phyloP scores from a whole-genome alignment of 225 moss, liverwort and hornwort species.

The Ulota crispa region DNA sequence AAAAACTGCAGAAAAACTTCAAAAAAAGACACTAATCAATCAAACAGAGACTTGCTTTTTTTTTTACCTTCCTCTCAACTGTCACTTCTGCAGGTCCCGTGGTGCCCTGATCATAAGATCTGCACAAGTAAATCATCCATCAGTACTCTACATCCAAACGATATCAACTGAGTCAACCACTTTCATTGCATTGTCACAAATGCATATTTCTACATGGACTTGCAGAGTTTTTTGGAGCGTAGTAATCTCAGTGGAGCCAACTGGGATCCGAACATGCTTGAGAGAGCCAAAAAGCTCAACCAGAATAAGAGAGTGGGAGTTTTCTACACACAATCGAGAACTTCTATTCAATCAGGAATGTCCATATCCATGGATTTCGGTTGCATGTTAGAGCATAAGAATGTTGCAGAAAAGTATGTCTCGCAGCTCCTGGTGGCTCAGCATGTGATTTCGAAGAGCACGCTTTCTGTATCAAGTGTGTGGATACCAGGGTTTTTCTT shows the following conservation, averaged over 20 bases:
- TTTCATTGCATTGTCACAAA: background rate
- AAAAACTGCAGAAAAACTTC: too few relatives aligned
- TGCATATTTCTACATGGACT: background rate
- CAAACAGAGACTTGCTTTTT: background rate
- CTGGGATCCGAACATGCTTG: background rate
- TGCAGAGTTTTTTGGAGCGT: background rate
- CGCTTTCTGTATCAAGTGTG: too few relatives aligned
- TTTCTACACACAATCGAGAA: too few relatives aligned
- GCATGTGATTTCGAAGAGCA: background rate
- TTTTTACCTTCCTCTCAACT: constrained; percentile 48
- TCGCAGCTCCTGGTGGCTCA: background rate
- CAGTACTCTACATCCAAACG: background rate
- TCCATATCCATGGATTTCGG: too few relatives aligned
- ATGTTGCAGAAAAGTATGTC: too few relatives aligned
- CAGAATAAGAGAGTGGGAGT: background rate
- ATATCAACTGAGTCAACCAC: background rate
- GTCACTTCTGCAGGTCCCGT: constrained; percentile 60
- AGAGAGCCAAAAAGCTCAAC: background rate
- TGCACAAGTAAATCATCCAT: constrained; percentile 14
- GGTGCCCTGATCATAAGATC: constrained; percentile 24
- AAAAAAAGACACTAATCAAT: background rate
- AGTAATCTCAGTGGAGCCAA: background rate
- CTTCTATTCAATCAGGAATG: background rate
- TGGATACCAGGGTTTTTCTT: too few relatives aligned
- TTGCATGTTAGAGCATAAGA: too few relatives aligned